phyloP scores from a whole-genome alignment of 148 eudicot genomes.

The Heliosperma pusillum region DNA sequence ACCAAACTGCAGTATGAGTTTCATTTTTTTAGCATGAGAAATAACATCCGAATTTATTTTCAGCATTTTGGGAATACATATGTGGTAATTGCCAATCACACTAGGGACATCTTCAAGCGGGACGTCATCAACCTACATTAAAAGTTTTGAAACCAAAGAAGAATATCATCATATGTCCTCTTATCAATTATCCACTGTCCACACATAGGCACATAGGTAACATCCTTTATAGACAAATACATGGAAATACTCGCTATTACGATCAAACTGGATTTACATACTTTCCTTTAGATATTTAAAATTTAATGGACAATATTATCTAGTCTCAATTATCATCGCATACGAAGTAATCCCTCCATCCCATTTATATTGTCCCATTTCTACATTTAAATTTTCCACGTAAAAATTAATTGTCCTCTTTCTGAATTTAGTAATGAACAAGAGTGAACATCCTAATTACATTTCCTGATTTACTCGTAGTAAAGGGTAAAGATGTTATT shows the following conservation, averaged over 20 bases:
- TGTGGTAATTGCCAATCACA: conserved; percentile 74
- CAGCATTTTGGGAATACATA: conserved; percentile 67
- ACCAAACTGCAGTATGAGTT: conserved; percentile 90
- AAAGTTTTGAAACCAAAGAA: conserved; percentile 3
- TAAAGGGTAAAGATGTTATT: neutral
- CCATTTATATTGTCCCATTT: neutral
- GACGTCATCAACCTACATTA: conserved; percentile 75
- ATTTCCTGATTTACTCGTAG: neutral
- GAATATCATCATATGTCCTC: neutral
- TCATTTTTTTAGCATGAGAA: conserved; percentile 69
- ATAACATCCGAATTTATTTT: conserved; percentile 53
- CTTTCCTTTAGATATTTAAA: neutral
- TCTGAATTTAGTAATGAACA: neutral
- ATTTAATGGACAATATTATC: neutral
- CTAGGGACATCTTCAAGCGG: conserved; percentile 49
- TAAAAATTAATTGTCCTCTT: neutral
- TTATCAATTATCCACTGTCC: neutral
- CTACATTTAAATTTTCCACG: neutral
- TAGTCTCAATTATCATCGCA: neutral
- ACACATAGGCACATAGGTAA: neutral
- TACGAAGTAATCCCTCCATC: no score
- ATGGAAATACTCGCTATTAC: neutral
- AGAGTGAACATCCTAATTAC: neutral
- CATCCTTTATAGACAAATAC: neutral
- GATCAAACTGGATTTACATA: neutral